Conservation (phyloP, 306 rosid species). For the Cucumis cinereus region DNA sequence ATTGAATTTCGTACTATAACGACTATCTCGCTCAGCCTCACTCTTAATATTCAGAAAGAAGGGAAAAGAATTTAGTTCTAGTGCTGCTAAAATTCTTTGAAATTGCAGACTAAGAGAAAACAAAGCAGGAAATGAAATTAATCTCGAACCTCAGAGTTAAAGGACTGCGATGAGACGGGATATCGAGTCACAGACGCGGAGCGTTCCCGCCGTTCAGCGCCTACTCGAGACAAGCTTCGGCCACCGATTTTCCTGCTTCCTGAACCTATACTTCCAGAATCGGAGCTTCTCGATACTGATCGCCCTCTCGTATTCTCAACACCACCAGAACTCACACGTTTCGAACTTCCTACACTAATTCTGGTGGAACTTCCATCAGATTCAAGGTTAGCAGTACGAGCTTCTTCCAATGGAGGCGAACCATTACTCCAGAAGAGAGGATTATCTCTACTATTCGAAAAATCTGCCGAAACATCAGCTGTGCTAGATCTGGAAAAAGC, state of each 20-base stretch:
- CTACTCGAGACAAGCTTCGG: conserved; percentile 39
- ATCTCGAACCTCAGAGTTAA: conserved; percentile 50
- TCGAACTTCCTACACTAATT: neutral
- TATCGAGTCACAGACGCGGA: conserved; percentile 54
- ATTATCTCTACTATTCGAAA: conserved; percentile 72
- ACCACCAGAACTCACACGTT: neutral
- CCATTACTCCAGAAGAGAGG: conserved; percentile 48
- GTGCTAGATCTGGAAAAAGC: conserved; percentile 34
- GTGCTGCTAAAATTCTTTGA: neutral
- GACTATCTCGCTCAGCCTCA: conserved; percentile 47
- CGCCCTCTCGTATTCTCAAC: conserved; percentile 32
- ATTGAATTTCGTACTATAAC: conserved; percentile 9
- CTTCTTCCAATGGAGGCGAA: conserved; percentile 12
- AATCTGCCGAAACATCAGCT: conserved; percentile 27
- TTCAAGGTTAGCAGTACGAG: conserved; percentile 5
- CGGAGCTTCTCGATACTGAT: conserved; percentile 22
- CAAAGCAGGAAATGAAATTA: neutral
- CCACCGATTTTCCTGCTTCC: conserved; percentile 19
- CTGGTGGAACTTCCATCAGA: neutral
- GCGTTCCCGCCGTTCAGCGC: conserved; percentile 35
- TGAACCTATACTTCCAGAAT: conserved; percentile 9
- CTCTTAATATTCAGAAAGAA: conserved; percentile 38
- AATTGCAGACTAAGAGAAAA: neutral
- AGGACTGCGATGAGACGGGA: conserved; percentile 34
- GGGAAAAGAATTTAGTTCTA: neutral